Conservation (phyloP, 2,329 filamentous ascomycete species). For the Sporothrix protearum region DNA sequence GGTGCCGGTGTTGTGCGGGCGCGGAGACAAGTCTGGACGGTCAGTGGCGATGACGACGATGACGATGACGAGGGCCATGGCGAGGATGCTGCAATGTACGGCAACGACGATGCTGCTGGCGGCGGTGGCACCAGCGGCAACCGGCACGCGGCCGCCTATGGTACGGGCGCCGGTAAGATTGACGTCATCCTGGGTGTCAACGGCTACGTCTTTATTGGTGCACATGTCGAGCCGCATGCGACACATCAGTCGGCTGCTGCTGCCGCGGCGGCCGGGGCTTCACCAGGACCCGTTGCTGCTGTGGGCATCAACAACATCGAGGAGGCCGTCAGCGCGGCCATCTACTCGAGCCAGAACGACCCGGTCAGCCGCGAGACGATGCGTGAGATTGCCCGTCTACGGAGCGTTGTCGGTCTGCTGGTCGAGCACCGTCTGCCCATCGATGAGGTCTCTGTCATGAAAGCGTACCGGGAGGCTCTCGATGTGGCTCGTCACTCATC, state of each 20-base stretch:
- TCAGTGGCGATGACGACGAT: constrained; percentile 51
- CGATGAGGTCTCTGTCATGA: constrained; percentile 83
- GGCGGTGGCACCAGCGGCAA: neutral
- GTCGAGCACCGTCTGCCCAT: constrained; percentile 79
- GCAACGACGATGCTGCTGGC: neutral
- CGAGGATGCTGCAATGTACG: constrained; percentile 73
- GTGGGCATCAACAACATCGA: constrained; percentile 76
- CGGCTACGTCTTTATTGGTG: constrained; percentile 77
- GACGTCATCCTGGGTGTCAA: constrained; percentile 92
- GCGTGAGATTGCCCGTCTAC: constrained; percentile 80
- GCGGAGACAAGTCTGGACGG: constrained; percentile 82
- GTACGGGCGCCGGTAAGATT: constrained; percentile 57
- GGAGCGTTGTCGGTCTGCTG: constrained; percentile 75
- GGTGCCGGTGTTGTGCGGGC: constrained; percentile 81
- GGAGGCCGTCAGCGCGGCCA: constrained; percentile 76
- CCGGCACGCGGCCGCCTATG: constrained; percentile 18
- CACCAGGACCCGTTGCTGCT: constrained; percentile 44
- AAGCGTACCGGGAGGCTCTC: constrained; percentile 76
- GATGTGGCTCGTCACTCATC: constrained; percentile 63
- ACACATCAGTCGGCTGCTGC: constrained; percentile 44
- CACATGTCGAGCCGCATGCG: constrained; percentile 41
- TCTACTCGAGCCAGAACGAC: constrained; percentile 96
- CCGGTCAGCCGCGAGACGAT: constrained; percentile 71
- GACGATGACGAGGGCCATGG: constrained; percentile 64
- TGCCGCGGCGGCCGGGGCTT: constrained; percentile 45